Conservation (phyloP, 2,329 filamentous ascomycete species). For the Akanthomyces muscarius region DNA sequence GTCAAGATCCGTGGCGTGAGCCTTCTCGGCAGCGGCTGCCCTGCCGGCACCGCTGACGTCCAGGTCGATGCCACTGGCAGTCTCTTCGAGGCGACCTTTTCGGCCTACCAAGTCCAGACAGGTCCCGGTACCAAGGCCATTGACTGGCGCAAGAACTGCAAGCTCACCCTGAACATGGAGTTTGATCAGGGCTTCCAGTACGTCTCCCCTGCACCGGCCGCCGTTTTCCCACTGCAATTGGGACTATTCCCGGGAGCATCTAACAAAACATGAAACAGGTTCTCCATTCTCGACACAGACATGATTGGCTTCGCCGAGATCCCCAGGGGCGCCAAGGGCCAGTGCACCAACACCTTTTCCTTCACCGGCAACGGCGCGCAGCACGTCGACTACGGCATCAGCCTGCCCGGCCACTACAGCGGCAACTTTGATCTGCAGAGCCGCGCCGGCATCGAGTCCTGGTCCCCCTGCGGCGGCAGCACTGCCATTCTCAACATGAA, state of each 20-base stretch:
- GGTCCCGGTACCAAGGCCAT: slow-evolving; percentile 22
- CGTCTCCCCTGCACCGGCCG: neutral
- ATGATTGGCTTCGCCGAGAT: slow-evolving; percentile 28
- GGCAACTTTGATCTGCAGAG: slow-evolving; percentile 24
- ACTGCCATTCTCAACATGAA: slow-evolving; percentile 29
- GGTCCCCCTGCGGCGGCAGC: slow-evolving; percentile 26
- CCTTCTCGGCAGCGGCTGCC: slow-evolving; percentile 26
- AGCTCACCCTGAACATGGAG: slow-evolving; percentile 26
- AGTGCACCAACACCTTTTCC: slow-evolving; percentile 26
- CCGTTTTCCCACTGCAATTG: no score
- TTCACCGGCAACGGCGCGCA: slow-evolving; percentile 25
- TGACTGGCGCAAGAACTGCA: slow-evolving; percentile 29
- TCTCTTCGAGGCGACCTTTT: slow-evolving; percentile 28
- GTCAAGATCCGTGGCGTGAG: slow-evolving; percentile 23
- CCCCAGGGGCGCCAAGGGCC: slow-evolving; percentile 21
- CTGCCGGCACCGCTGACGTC: slow-evolving; percentile 23
- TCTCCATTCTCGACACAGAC: slow-evolving; percentile 25
- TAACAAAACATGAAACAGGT: slow-evolving; percentile 17
- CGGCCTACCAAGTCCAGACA: slow-evolving; percentile 24
- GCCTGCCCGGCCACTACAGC: slow-evolving; percentile 21
- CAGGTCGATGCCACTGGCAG: slow-evolving; percentile 24
- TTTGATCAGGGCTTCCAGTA: slow-evolving; percentile 27
- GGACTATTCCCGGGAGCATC: no score
- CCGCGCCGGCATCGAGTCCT: slow-evolving; percentile 21
- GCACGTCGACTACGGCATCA: slow-evolving; percentile 22